Base-by-base conservation (phyloP, 2,329 filamentous ascomycete genomes). In the Cylindrodendrum hubeiense region DNA sequence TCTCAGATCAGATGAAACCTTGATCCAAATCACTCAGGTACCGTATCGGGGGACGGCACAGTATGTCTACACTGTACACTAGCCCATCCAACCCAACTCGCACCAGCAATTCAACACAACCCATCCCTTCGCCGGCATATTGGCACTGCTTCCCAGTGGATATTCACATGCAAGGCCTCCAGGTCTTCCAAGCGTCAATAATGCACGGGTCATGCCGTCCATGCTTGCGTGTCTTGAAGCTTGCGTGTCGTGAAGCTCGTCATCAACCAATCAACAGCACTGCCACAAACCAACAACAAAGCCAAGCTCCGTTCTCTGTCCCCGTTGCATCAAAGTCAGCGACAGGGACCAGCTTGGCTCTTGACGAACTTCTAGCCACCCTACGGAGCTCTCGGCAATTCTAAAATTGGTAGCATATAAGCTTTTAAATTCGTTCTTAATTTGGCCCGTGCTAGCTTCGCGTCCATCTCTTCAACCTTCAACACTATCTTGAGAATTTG, bases 101-200 rank as follows among this genome's bases (percentile, higher is more conserved):
- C 37, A n/a, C 37, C 37, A 8, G 37, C 17, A n/a, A 39, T 39
- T 19, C 17, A n/a, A n/a, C 8, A n/a, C 37, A 39, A n/a, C n/a
- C 37, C 37, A 39, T 8, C 34, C n/a, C 15, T 8, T 5, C 37
- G 37, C 37, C 37, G 37, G 37, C 33, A n/a, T 9, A 17, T 15
- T 17, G 15, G 37, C 21, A 44, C 39, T n/a, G n/a, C n/a, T 53
- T 22, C 43, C 21, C 39, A 26, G 50, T 39, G 21, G 50, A 47
- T 30, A 28, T 61, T 55, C 43, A 28, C 17, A 61, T 61, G 50
- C 58, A 28, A 6, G 7, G 17, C n/a, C 37, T 41, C 19, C 43
- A 33, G 15, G 41, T 33, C 22, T 21, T 17, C 43, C 19, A 10
- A 47, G 12, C 43, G 43, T 12, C 21, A 46, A 26, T 26, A 46